Conservation (phyloP, 306 rosid species). For the Hippophae tibetana region DNA sequence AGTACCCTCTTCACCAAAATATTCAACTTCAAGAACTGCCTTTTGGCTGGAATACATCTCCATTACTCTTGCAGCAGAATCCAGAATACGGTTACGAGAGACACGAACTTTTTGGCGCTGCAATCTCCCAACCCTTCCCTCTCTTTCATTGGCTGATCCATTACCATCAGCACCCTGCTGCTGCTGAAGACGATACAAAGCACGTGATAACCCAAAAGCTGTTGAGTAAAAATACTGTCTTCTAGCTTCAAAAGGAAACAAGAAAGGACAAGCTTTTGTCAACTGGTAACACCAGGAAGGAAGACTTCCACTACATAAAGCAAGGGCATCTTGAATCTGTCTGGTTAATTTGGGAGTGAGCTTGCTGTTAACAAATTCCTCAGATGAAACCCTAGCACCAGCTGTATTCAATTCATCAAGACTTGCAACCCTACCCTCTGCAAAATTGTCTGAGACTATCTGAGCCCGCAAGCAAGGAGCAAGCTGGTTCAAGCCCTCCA, state of each 20-base stretch:
- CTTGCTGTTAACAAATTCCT: constrained; percentile 84
- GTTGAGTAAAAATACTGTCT: constrained; percentile 95
- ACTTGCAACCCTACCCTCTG: constrained; percentile 52
- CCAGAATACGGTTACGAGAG: constrained; percentile 86
- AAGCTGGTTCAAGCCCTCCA: constrained; percentile 93
- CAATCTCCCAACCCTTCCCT: constrained; percentile 94
- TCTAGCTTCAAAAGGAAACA: constrained; percentile 94
- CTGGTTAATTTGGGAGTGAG: constrained; percentile 96
- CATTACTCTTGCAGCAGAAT: constrained; percentile 98
- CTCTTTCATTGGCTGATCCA: constrained; percentile 80
- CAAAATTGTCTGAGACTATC: constrained; percentile 58
- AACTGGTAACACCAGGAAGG: constrained; percentile 98
- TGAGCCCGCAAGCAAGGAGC: constrained; percentile 81
- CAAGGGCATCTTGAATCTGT: constrained; percentile 98
- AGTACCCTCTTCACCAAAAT: constrained; percentile 99
- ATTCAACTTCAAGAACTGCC: constrained; percentile 98
- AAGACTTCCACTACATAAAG: constrained; percentile 98
- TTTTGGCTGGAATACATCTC: constrained; percentile 99
- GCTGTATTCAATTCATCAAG: constrained; percentile 49
- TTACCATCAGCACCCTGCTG: constrained; percentile 98
- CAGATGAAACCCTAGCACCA: constrained; percentile 56
- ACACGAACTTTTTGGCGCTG: constrained; percentile 98
- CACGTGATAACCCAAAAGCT: constrained; percentile 97
- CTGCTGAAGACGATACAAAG: constrained; percentile 88
- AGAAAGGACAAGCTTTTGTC: constrained; percentile 95